phyloP scores from a whole-genome alignment of 2,329 filamentous ascomycete genomes.

The Pyricularia pennisetigena region DNA sequence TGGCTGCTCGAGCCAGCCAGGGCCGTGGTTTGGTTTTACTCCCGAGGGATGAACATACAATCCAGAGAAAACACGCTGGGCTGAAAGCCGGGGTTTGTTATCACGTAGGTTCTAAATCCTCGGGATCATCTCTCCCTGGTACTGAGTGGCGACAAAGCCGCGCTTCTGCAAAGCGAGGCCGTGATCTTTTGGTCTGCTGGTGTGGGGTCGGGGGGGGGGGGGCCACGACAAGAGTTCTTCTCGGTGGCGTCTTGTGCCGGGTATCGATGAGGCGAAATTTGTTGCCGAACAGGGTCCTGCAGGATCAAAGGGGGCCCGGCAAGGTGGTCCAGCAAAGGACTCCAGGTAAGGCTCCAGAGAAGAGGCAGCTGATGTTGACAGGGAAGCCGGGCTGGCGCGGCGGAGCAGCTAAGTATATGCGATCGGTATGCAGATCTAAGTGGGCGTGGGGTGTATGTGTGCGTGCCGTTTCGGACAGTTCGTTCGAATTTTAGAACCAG shows the following conservation, averaged over 20 bases:
- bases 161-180: not conserved
- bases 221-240: not conserved
- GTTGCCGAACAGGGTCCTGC: not conserved
- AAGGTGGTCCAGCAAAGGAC: not conserved
- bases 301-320: not conserved
- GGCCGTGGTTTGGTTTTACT: constrained; percentile 6
- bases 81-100: not conserved
- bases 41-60: constrained; percentile 6
- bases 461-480: not conserved
- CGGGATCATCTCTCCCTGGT: constrained; percentile 5
- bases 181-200: not conserved
- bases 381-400: not conserved
- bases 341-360: not conserved
- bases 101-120: not conserved
- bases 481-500: not conserved
- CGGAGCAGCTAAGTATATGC: not conserved
- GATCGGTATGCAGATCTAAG: not conserved
- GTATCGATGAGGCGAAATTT: not conserved
- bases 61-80: not conserved
- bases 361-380: not conserved
- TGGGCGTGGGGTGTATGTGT: not conserved
- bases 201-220: not conserved
- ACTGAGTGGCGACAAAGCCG: not conserved
- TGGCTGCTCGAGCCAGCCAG: not conserved
- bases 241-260: not conserved